A percentile compares a stretch with the other conserved stretches of the same genome.
Evolutionary conservation across 306 rosid species (phyloP).

Genomic region (Chamaecrista fasciculata): DNA sequence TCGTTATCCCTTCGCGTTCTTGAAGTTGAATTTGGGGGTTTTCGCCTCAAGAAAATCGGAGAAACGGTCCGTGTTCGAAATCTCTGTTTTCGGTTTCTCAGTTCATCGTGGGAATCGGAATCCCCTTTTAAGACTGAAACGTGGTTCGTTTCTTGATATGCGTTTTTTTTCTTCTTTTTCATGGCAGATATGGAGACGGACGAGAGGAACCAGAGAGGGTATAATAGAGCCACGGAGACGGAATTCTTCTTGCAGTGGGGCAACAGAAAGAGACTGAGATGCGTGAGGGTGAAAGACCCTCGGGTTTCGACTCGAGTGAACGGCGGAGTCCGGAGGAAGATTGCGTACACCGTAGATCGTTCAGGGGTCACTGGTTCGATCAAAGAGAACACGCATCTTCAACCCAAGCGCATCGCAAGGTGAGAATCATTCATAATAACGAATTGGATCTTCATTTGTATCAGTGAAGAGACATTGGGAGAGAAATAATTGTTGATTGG

Average conservation of each 20-base stretch:
- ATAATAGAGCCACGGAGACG: conserved; percentile 48
- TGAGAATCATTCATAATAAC: conserved; percentile 30
- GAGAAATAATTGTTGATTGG: background rate
- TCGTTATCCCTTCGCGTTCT: no score
- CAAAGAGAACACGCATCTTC: conserved; percentile 47
- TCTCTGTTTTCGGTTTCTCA: no score
- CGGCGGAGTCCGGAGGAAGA: conserved; percentile 56
- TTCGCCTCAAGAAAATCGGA: no score
- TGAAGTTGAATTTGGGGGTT: no score
- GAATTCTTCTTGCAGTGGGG: conserved; percentile 82
- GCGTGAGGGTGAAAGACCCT: conserved; percentile 71
- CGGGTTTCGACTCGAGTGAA: conserved; percentile 51
- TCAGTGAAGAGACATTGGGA: background rate
- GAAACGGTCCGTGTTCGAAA: no score
- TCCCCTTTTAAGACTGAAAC: no score
- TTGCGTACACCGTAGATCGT: conserved; percentile 40
- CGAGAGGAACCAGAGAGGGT: conserved; percentile 58
- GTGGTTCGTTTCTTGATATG: background rate
- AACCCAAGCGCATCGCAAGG: conserved; percentile 65
- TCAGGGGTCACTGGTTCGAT: conserved; percentile 45
- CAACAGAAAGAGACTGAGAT: conserved; percentile 55
- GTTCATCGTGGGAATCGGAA: no score
- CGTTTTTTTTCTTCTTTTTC: no score
- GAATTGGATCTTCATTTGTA: background rate
- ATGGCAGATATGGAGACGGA: conserved; percentile 57